Evolutionary conservation across 257 asterid species (phyloP), one percentile per base, ranked within the genome.

Genomic region (Solanum etuberosum): DNA sequence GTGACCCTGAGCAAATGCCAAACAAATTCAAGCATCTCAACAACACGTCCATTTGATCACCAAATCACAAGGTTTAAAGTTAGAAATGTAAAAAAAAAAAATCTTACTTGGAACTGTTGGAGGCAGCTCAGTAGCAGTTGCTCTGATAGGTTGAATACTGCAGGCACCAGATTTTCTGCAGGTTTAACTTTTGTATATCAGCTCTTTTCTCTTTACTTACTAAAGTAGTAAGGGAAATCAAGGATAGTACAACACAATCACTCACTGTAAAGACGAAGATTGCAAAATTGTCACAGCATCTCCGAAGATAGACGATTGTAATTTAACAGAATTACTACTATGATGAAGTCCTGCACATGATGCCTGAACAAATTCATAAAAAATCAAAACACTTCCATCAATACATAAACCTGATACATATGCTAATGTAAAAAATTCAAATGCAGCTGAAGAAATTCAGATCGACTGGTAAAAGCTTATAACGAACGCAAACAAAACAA

Each of bases 131-230:
- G 84, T 78, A 78, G 84, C 84, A 43, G 38, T 43, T 43, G 84
- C 84, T 78, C 84, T 78, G 5, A 78, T 5, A 6, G 84, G 84
- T 43, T 78, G 65, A 78, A 78, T 78, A 35, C 84, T 43, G 10
- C 65, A 43, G 65, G 40, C 65, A 43, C 84, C 84, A 43, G 65
- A 27, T 78, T 43, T 78, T 78, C 84, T 78, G 84, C 84, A 78
- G 38, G 84, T 78, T 43, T 15, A 78, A 7, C 29, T 78, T 78
- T 43, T 43, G 25, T 0, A 15, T 3, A 43, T 78, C 65, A 78
- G 65, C 65, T 54, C 63, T 54, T 18, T 54, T 51, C 46, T 40
- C 63, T 54, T 20, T 0, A 54, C n/a, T 15, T 15, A 48, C 59
- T 0, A 48, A 48, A 48, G 0, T 54, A 54, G n/a, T 7, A 18